A percentile compares a stretch with the other conserved stretches of the same genome.
Evolutionary conservation across 2,329 filamentous ascomycete species (phyloP).

Genomic region (Aspergillus uvarum): DNA sequence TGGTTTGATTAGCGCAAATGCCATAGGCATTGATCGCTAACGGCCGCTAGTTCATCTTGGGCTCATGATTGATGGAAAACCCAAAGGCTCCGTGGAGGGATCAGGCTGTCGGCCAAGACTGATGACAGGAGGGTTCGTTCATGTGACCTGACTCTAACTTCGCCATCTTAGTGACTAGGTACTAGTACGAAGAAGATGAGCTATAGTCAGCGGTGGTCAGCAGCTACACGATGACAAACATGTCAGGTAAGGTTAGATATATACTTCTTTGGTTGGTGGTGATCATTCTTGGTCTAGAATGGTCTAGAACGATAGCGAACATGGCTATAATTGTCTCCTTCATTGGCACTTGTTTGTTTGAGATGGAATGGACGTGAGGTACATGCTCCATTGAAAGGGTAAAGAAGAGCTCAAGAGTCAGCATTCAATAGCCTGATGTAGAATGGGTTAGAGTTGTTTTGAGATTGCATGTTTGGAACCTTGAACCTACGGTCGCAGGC

Average conservation of each 20-base stretch:
- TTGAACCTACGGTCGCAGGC: background rate
- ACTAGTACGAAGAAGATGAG: too few relatives aligned
- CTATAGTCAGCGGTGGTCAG: background rate
- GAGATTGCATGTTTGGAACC: background rate
- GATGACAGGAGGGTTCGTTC: background rate
- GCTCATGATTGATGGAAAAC: background rate
- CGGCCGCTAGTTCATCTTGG: background rate
- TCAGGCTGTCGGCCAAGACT: background rate
- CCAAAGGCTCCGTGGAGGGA: background rate
- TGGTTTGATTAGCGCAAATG: background rate
- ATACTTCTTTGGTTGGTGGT: background rate
- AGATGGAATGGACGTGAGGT: too few relatives aligned
- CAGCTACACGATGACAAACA: background rate
- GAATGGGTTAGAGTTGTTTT: background rate
- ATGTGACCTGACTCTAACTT: background rate
- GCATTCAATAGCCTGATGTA: background rate
- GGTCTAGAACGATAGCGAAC: background rate
- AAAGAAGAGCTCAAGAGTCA: background rate
- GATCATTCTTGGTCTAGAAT: background rate
- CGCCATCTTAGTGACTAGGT: too few relatives aligned
- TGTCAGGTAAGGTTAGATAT: background rate
- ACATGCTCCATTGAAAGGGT: too few relatives aligned
- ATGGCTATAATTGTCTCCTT: background rate
- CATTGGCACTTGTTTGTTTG: background rate
- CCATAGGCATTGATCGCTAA: background rate